These are phyloP conservation scores for Artemisia argyi DNA, from an alignment of 129 eudicot genomes.

Conservation along the genomic window DNA sequence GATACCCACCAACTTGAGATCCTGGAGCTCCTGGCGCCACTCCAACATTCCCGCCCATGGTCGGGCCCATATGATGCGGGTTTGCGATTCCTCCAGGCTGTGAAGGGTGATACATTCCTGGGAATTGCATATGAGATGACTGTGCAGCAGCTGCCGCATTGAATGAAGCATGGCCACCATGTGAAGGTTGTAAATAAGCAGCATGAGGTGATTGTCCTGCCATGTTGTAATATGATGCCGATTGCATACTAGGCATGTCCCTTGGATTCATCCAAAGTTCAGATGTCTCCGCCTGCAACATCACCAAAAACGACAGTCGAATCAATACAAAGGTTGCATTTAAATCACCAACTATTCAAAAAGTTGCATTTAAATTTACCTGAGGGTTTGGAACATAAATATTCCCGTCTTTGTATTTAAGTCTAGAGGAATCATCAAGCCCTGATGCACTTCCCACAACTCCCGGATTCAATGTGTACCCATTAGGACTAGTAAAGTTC, in stretches of 20 bases:
- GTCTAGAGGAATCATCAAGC: slow-evolving; percentile 71
- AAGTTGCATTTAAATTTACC: slow-evolving; percentile 35
- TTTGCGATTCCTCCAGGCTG: slow-evolving; percentile 65
- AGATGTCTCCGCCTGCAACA: slow-evolving; percentile 83
- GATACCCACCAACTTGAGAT: slow-evolving; percentile 78
- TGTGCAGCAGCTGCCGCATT: slow-evolving; percentile 63
- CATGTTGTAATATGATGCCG: slow-evolving; percentile 87
- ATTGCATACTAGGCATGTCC: slow-evolving; percentile 72
- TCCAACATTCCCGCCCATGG: slow-evolving; percentile 68
- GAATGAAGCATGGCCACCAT: slow-evolving; percentile 71
- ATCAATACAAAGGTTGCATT: too few relatives aligned
- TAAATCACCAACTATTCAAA: too few relatives aligned
- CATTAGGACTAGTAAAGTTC: slow-evolving; percentile 65
- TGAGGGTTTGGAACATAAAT: slow-evolving; percentile 84
- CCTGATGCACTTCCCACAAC: slow-evolving; percentile 73
- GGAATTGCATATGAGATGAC: slow-evolving; percentile 86
- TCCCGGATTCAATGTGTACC: slow-evolving; percentile 81
- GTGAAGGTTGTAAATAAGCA: slow-evolving; percentile 70
- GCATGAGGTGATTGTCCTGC: slow-evolving; percentile 76
- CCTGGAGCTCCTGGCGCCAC: slow-evolving; percentile 67
- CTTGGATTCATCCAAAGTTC: slow-evolving; percentile 92
- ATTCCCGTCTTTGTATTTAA: slow-evolving; percentile 86
- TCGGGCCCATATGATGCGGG: slow-evolving; percentile 67
- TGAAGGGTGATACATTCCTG: slow-evolving; percentile 69
- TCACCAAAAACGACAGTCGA: background rate